Evolutionary conservation across 2,329 filamentous ascomycete species (phyloP).

Genomic region (Pyricularia sp.): DNA sequence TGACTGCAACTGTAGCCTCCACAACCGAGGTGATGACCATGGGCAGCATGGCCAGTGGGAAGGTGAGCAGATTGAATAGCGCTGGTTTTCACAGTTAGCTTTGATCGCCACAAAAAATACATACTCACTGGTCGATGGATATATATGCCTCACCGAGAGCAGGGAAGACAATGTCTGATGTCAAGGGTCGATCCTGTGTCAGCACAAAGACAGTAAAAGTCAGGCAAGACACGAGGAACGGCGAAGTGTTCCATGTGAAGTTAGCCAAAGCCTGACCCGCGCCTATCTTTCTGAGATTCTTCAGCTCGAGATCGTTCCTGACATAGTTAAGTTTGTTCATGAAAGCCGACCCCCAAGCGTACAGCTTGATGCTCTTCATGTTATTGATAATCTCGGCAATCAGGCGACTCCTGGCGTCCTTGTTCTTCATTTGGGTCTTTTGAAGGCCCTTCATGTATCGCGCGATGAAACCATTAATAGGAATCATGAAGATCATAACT

Average conservation of each 20-base stretch:
- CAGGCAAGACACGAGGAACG: constrained; percentile 93
- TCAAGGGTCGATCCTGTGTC: constrained; percentile 70
- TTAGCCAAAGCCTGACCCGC: constrained; percentile 90
- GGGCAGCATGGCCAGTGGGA: constrained; percentile 85
- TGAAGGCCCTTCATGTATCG: constrained; percentile 90
- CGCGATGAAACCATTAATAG: constrained; percentile 86
- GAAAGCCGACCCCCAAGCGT: constrained; percentile 94
- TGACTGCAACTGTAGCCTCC: constrained; percentile 87
- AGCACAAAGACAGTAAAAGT: constrained; percentile 94
- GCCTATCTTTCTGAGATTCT: constrained; percentile 92
- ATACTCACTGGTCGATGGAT: constrained; percentile 11
- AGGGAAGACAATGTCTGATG: constrained; percentile 93
- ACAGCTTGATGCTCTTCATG: constrained; percentile 99
- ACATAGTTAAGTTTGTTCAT: constrained; percentile 97
- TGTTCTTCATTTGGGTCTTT: constrained; percentile 98
- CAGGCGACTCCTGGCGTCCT: constrained; percentile 82
- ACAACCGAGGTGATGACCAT: constrained; percentile 98
- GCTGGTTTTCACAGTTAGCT: constrained; percentile 32
- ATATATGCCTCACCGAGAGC: constrained; percentile 37
- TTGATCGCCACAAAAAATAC: neutral
- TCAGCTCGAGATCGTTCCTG: constrained; percentile 89
- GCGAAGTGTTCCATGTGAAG: constrained; percentile 96
- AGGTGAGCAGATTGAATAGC: constrained; percentile 91
- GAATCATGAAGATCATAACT: constrained; percentile 96
- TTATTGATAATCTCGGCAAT: constrained; percentile 99